These are phyloP conservation scores for Solanum chmielewskii DNA, from an alignment of 257 asterid genomes.

Conservation along the genomic window DNA sequence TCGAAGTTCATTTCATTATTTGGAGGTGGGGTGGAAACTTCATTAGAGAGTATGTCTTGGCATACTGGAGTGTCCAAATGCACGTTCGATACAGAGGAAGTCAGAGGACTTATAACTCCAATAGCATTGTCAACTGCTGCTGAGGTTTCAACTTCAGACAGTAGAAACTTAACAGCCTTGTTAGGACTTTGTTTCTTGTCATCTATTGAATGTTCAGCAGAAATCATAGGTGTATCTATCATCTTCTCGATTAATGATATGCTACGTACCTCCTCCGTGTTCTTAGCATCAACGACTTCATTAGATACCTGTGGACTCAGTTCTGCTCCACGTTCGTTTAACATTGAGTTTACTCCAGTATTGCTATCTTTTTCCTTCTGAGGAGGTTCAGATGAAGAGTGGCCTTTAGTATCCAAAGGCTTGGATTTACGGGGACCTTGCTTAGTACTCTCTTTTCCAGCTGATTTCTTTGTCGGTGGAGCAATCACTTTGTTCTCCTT, in stretches of 20 bases:
- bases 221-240: slow-evolving; percentile 1
- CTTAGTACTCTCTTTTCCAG: slow-evolving; percentile 18
- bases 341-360: background rate
- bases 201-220: slow-evolving; percentile 10
- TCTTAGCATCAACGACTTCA: slow-evolving; percentile 10
- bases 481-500: slow-evolving; percentile 11
- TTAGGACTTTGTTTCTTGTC: slow-evolving; percentile 1
- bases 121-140: slow-evolving; percentile 1
- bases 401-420: background rate
- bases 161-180: background rate
- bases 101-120: background rate
- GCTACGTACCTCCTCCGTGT: slow-evolving; percentile 25
- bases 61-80: slow-evolving; percentile 19
- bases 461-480: slow-evolving; percentile 1
- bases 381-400: slow-evolving; percentile 12
- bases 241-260: slow-evolving; percentile 31
- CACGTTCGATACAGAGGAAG: slow-evolving; percentile 1
- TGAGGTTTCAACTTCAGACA: background rate
- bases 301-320: background rate
- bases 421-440: slow-evolving; percentile 11
- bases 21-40: slow-evolving; percentile 43
- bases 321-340: background rate
- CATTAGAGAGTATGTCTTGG: slow-evolving; percentile 22
- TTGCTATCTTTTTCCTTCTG: background rate
- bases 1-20: slow-evolving; percentile 25